These are phyloP conservation scores for Melaleuca alternifolia DNA, from an alignment of 345 rosid genomes.

Conservation along the genomic window DNA sequence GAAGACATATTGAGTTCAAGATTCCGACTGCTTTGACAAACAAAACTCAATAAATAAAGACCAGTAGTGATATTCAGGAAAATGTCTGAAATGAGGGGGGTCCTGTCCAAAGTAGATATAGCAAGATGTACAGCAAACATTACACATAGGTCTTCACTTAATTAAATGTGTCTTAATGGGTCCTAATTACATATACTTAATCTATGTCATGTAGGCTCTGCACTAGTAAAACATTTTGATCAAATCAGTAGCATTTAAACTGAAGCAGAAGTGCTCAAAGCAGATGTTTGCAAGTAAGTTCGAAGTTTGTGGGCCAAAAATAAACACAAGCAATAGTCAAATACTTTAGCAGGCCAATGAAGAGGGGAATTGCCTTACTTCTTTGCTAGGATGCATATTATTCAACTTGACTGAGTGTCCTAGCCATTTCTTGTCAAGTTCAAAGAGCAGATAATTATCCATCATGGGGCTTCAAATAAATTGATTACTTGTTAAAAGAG, in stretches of 20 bases:
- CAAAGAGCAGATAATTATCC: neutral
- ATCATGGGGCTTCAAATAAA: neutral
- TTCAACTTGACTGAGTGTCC: neutral
- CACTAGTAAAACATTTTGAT: neutral
- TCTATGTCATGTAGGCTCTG: neutral
- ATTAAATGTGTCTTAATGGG: neutral
- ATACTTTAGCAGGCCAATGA: neutral
- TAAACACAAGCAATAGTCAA: neutral
- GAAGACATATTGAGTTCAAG: neutral
- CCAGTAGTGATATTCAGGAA: neutral
- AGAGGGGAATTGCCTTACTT: neutral
- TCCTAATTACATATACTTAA: neutral
- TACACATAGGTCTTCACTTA: neutral
- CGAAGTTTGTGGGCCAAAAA: neutral
- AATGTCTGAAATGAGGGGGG: neutral
- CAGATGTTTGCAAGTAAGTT: neutral
- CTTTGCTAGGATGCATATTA: neutral
- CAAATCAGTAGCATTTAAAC: neutral
- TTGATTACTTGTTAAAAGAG: neutral
- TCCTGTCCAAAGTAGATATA: neutral
- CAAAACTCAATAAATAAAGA: neutral
- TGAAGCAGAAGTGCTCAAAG: neutral
- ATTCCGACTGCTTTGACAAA: neutral
- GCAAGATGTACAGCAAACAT: neutral
- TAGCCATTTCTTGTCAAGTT: neutral